Conservation (phyloP, 768 basidiomycete genomes). For the Lenzites betulinus region DNA sequence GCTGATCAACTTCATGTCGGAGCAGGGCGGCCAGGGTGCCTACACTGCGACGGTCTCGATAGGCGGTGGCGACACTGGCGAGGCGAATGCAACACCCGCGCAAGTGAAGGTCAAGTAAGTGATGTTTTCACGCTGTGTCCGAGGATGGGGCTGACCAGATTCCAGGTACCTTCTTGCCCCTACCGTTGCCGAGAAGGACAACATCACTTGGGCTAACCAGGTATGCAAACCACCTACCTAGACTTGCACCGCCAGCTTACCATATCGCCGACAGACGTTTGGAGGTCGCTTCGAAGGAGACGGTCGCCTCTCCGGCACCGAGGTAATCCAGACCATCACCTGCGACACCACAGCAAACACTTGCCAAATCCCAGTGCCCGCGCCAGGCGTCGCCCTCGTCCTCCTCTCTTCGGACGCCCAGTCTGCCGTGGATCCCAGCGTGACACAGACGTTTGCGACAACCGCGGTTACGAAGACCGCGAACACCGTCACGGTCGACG, state of each 20-base stretch:
- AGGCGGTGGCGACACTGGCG: constrained; percentile 28
- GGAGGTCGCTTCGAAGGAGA: constrained; percentile 40
- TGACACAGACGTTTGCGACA: constrained; percentile 54
- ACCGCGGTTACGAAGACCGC: constrained; percentile 53
- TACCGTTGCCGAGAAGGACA: constrained; percentile 42
- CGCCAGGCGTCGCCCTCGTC: constrained; percentile 76
- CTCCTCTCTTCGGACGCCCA: constrained; percentile 55
- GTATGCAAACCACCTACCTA: constrained; percentile 27
- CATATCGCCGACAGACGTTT: constrained; percentile 26
- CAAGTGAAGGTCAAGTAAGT: constrained; percentile 40
- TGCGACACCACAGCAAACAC: constrained; percentile 46
- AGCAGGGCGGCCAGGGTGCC: constrained; percentile 42
- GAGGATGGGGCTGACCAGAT: background rate
- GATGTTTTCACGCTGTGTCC: constrained; percentile 13
- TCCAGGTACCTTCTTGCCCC: constrained; percentile 37
- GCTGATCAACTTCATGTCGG: constrained; percentile 51
- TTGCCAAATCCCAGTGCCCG: constrained; percentile 63
- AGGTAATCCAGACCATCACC: constrained; percentile 36
- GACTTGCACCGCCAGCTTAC: background rate
- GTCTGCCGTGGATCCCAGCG: constrained; percentile 35
- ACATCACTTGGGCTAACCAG: constrained; percentile 55
- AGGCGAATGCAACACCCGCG: constrained; percentile 27
- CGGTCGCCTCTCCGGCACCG: constrained; percentile 40
- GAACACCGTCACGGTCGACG: constrained; percentile 59
- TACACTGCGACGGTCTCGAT: constrained; percentile 40